Evolutionary conservation across 2,329 filamentous ascomycete species (phyloP).

Genomic region (Pseudopithomyces chartarum): DNA sequence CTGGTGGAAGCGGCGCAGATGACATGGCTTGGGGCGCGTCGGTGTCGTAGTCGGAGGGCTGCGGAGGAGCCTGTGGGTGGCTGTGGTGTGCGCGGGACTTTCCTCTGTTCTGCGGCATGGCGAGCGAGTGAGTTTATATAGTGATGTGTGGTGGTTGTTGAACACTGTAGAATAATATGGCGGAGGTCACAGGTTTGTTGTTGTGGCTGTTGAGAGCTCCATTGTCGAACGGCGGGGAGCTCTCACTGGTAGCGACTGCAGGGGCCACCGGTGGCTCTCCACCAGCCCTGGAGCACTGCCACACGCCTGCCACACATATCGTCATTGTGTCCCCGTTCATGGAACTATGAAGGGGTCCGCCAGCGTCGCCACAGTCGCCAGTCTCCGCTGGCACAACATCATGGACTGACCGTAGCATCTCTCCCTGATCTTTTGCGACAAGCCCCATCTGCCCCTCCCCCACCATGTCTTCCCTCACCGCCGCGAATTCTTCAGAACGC

Average conservation of each 20-base stretch:
- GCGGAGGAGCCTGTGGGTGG: conserved; percentile 43
- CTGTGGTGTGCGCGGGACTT: conserved; percentile 33
- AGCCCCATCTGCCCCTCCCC: background rate
- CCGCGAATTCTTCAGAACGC: conserved; percentile 27
- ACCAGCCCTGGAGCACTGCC: conserved; percentile 3
- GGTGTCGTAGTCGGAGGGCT: conserved; percentile 60
- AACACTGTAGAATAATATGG: too few relatives aligned
- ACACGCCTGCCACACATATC: background rate
- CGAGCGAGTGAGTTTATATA: background rate
- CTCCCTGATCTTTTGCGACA: background rate
- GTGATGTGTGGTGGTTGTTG: background rate
- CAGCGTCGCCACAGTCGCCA: background rate
- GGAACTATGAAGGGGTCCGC: background rate
- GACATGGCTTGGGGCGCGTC: conserved; percentile 48
- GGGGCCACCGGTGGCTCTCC: background rate
- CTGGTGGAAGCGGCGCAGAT: conserved; percentile 48
- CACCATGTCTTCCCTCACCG: conserved; percentile 31
- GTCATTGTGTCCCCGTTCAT: conserved; percentile 7
- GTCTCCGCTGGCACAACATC: background rate
- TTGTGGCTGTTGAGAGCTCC: background rate
- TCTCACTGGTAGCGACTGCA: conserved; percentile 1
- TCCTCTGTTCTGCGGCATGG: conserved; percentile 37
- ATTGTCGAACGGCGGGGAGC: background rate
- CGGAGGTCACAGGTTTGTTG: background rate
- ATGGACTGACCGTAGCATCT: conserved; percentile 9